Conservation (phyloP, 371 early-diverging fungal genomes). For the Rhizomucor pusillus region DNA sequence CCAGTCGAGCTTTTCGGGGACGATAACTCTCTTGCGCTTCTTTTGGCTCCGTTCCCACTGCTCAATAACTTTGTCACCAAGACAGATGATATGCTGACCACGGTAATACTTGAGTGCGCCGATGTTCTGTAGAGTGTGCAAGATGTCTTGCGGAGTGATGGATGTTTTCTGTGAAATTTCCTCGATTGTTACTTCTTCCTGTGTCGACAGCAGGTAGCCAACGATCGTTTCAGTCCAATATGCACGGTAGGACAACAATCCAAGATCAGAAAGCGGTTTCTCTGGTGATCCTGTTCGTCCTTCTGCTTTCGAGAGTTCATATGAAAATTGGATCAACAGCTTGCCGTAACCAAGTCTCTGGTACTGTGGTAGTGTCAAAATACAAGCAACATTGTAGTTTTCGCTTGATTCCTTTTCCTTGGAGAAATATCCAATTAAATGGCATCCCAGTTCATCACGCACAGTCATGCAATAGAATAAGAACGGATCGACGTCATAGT, state of each 20-base stretch:
- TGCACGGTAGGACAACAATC: conserved; percentile 92
- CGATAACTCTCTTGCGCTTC: conserved; percentile 74
- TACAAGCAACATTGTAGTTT: conserved; percentile 99
- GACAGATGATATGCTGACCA: conserved; percentile 88
- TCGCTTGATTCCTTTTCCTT: conserved; percentile 98
- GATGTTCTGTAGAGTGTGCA: conserved; percentile 91
- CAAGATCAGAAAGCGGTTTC: conserved; percentile 99
- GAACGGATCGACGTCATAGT: conserved; percentile 99
- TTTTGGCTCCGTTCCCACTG: conserved; percentile 69
- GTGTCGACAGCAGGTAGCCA: conserved; percentile 46
- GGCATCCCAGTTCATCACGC: conserved; percentile 74
- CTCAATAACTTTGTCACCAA: conserved; percentile 88
- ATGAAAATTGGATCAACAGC: conserved; percentile 96
- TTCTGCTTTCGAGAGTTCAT: conserved; percentile 96
- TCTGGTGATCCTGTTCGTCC: conserved; percentile 97
- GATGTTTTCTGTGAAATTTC: conserved; percentile 83
- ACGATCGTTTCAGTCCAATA: conserved; percentile 95
- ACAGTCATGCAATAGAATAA: conserved; percentile 94
- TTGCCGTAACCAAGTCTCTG: conserved; percentile 99
- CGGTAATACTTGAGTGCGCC: conserved; percentile 94
- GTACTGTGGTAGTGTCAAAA: conserved; percentile 97
- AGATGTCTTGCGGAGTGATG: conserved; percentile 92
- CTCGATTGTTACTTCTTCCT: conserved; percentile 68
- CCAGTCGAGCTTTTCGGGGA: conserved; percentile 77
- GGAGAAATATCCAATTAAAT: conserved; percentile 98